Conservation (phyloP, 371 early-diverging fungal genomes). For the Mucor velutinosus region DNA sequence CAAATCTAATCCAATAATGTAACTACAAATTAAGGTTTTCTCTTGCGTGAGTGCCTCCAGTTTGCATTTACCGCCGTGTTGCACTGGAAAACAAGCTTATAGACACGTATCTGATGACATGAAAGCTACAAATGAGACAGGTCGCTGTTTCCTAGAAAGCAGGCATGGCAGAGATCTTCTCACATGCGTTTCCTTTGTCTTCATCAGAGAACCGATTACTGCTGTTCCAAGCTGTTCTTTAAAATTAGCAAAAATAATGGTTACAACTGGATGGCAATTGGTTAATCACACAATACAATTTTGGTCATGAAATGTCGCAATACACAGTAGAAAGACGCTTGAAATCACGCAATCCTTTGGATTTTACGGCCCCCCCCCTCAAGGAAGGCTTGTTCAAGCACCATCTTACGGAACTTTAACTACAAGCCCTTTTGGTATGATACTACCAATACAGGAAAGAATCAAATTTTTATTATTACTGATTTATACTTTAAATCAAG, state of each 20-base stretch:
- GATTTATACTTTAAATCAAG: not conserved
- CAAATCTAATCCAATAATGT: not conserved
- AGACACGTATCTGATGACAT: not conserved
- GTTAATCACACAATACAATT: not conserved
- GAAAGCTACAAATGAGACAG: not conserved
- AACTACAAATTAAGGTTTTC: not conserved
- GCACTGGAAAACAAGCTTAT: not conserved
- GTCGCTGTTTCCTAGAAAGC: not conserved
- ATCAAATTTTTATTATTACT: not conserved
- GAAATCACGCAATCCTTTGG: constrained; percentile 24
- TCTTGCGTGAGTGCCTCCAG: not conserved
- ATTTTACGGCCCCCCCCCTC: not conserved
- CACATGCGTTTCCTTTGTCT: not conserved
- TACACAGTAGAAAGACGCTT: constrained; percentile 9
- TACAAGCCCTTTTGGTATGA: not conserved
- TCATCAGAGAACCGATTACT: not conserved
- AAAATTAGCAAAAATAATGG: not conserved
- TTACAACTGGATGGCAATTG: not conserved
- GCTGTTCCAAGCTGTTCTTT: not conserved
- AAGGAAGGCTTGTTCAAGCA: not conserved
- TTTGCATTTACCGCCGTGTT: not conserved
- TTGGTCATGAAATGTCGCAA: constrained; percentile 19
- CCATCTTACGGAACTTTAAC: not conserved
- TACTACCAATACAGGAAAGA: not conserved
- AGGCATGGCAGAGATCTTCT: not conserved